Conservation (phyloP, 2,329 filamentous ascomycete species). For the Raffaelea ambrosiae region DNA sequence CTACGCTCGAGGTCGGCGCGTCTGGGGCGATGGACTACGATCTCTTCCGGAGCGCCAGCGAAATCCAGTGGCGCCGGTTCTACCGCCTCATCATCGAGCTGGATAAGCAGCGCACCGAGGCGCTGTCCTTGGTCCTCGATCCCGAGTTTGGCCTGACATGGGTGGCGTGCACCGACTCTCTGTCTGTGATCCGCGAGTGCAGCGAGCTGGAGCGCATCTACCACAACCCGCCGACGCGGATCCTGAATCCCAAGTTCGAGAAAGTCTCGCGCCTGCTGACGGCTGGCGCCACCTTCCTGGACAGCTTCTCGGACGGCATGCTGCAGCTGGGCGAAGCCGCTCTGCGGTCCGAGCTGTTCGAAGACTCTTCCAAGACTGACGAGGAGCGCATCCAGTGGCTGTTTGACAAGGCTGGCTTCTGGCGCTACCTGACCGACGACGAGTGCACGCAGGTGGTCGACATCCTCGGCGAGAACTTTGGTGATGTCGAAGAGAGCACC, state of each 20-base stretch:
- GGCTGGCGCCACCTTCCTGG: conserved; percentile 62
- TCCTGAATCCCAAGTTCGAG: neutral
- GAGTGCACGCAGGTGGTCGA: conserved; percentile 63
- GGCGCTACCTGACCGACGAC: conserved; percentile 72
- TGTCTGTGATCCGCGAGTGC: conserved; percentile 72
- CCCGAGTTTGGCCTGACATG: conserved; percentile 63
- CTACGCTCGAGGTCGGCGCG: conserved; percentile 52
- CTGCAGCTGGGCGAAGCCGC: conserved; percentile 58
- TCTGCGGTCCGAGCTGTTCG: conserved; percentile 64
- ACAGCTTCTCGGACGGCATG: conserved; percentile 61
- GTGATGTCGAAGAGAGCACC: conserved; percentile 44
- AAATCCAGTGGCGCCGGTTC: conserved; percentile 83
- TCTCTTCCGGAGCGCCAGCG: conserved; percentile 63
- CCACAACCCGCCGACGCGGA: conserved; percentile 48
- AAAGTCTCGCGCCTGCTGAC: conserved; percentile 55
- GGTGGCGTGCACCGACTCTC: conserved; percentile 74
- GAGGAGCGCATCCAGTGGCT: conserved; percentile 69
- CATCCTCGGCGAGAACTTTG: conserved; percentile 58
- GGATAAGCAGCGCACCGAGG: conserved; percentile 77
- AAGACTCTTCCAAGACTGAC: conserved; percentile 61
- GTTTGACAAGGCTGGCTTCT: conserved; percentile 70
- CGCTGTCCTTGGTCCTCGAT: conserved; percentile 70
- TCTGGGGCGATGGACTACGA: conserved; percentile 65
- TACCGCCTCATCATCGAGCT: conserved; percentile 79
- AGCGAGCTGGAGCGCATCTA: conserved; percentile 67